These are phyloP conservation scores for Saccharomycopsis malanga DNA, from an alignment of 805 yeast species.

Conservation along the genomic window DNA sequence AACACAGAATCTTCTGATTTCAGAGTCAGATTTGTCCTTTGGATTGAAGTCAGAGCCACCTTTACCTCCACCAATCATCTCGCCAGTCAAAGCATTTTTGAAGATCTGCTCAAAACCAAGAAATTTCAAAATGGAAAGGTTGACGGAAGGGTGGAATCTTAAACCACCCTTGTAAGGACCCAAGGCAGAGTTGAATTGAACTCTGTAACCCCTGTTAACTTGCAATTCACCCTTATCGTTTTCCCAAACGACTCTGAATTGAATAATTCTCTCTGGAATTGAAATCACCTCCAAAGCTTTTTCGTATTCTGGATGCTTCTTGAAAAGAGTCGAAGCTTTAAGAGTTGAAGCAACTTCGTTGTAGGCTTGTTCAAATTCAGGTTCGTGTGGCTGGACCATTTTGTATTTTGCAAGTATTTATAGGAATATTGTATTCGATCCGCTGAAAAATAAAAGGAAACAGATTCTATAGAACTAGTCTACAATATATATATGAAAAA, in stretches of 20 bases:
- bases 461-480: too few species aligned
- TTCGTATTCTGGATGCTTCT: constrained; percentile 83
- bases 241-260: constrained; percentile 98
- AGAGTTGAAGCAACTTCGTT: constrained; percentile 84
- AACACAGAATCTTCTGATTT: constrained; percentile 94
- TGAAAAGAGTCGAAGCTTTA: constrained; percentile 85
- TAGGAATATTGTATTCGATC: not conserved
- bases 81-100: constrained; percentile 96
- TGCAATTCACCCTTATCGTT: constrained; percentile 86
- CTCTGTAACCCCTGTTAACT: constrained; percentile 97
- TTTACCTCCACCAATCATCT: constrained; percentile 98
- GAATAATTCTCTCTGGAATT: constrained; percentile 92
- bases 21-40: constrained; percentile 86
- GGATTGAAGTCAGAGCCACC: constrained; percentile 99
- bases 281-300: constrained; percentile 85
- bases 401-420: constrained; percentile 1
- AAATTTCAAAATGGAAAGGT: constrained; percentile 89
- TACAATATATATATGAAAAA: too few species aligned
- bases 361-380: constrained; percentile 99
- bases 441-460: too few species aligned
- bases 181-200: constrained; percentile 94
- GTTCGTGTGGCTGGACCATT: constrained; percentile 56
- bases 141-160: constrained; percentile 96
- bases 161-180: constrained; percentile 99
- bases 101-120: constrained; percentile 97